Evolutionary conservation across 345 rosid genomes (phyloP).

Genomic region (Syzygium oleosum): DNA sequence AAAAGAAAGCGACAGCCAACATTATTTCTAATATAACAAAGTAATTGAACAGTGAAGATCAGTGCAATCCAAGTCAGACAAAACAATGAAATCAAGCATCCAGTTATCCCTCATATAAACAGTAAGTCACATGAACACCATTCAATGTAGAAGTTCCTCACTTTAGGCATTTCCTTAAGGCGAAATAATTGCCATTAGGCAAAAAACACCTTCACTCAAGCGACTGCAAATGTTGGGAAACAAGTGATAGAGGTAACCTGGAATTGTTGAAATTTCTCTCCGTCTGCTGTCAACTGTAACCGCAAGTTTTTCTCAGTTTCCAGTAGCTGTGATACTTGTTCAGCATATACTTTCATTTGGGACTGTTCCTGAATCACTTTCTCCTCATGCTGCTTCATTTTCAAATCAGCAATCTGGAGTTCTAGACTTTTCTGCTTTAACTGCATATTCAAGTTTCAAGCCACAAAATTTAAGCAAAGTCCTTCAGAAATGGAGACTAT

Average conservation of each 20-base stretch:
- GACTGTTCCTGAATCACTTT: slow-evolving; percentile 72
- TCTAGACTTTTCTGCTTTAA: slow-evolving; percentile 78
- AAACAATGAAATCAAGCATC: background rate
- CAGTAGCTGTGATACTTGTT: slow-evolving; percentile 76
- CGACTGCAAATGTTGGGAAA: background rate
- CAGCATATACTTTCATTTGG: slow-evolving; percentile 88
- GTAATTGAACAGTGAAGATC: background rate
- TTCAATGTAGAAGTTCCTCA: background rate
- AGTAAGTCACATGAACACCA: background rate
- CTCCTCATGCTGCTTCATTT: slow-evolving; percentile 84
- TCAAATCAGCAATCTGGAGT: slow-evolving; percentile 71
- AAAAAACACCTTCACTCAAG: background rate
- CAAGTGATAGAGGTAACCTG: slow-evolving; percentile 38
- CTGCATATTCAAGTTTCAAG: slow-evolving; percentile 34
- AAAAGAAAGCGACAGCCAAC: background rate
- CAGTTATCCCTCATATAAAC: background rate
- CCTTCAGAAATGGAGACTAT: background rate
- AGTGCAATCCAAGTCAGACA: background rate
- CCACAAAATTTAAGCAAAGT: background rate
- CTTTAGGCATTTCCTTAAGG: background rate
- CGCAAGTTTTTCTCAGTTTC: slow-evolving; percentile 85
- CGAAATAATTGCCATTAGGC: background rate
- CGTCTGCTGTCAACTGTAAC: slow-evolving; percentile 79
- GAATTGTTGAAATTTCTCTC: slow-evolving; percentile 90
- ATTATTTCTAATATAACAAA: background rate